Conservation (phyloP, 2,329 filamentous ascomycete genomes). For the Gyromitra esculenta region DNA sequence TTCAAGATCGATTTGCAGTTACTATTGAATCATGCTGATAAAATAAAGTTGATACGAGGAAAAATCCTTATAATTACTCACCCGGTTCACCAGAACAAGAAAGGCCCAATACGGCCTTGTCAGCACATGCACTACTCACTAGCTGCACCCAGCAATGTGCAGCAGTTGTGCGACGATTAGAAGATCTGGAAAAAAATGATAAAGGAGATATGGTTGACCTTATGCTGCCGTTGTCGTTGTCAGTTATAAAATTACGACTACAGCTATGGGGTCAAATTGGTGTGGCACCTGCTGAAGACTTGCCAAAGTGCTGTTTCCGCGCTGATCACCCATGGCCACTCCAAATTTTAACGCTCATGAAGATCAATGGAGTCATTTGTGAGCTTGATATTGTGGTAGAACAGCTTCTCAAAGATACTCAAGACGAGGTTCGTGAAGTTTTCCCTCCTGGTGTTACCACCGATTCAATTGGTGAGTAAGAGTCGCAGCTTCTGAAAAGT, state of each 20-base stretch:
- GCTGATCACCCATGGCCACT: neutral
- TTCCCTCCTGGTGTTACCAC: too few species aligned
- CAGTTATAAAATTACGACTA: conserved; percentile 27
- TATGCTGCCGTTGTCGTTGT: conserved; percentile 11
- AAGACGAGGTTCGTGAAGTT: conserved; percentile 12
- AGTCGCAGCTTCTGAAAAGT: neutral
- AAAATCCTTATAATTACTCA: neutral
- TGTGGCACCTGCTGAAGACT: neutral
- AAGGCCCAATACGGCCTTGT: neutral
- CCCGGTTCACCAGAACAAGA: neutral
- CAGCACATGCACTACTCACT: neutral
- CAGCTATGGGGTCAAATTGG: conserved; percentile 33
- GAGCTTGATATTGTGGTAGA: conserved; percentile 21
- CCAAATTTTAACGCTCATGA: conserved; percentile 3
- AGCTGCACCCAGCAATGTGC: conserved; percentile 14
- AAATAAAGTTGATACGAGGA: neutral
- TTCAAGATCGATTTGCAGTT: neutral
- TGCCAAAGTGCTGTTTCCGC: neutral
- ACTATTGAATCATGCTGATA: neutral
- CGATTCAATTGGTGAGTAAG: neutral
- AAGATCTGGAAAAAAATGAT: neutral
- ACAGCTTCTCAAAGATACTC: conserved; percentile 7
- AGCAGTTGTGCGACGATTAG: neutral
- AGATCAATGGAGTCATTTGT: conserved; percentile 22
- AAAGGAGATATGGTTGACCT: neutral